Evolutionary conservation across 345 rosid genomes (phyloP).

Genomic region (Hirschfeldia incana): DNA sequence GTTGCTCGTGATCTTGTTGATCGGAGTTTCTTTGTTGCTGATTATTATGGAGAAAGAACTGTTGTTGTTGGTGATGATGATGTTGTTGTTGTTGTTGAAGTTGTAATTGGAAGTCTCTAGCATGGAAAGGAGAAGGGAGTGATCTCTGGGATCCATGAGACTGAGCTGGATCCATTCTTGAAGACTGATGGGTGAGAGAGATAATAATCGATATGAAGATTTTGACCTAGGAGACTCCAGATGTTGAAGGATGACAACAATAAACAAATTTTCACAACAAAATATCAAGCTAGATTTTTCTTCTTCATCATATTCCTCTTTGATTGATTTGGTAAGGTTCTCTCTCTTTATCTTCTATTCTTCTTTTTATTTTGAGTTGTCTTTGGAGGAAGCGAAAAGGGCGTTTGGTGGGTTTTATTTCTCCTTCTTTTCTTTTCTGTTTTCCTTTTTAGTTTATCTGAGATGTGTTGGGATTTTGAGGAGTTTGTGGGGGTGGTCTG

Average conservation of each 20-base stretch:
- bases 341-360: conserved; percentile 5
- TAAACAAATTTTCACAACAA: conserved; percentile 30
- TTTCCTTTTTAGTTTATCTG: conserved; percentile 19
- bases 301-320: conserved; percentile 19
- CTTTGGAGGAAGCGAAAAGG: conserved; percentile 36
- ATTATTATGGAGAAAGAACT: conserved; percentile 41
- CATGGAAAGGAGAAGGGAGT: conserved; percentile 89
- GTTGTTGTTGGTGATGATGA: conserved; percentile 36
- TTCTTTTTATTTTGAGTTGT: conserved; percentile 34
- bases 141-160: conserved; percentile 72
- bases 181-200: conserved; percentile 20
- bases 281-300: conserved; percentile 26
- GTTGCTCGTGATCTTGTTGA: conserved; percentile 56
- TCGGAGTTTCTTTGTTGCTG: conserved; percentile 69
- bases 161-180: conserved; percentile 73
- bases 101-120: conserved; percentile 89
- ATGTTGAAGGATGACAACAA: not conserved
- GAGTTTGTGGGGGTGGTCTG: conserved; percentile 33
- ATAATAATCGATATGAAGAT: conserved; percentile 10
- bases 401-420: conserved; percentile 36
- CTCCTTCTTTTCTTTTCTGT: conserved; percentile 4
- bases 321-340: conserved; percentile 36
- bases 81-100: conserved; percentile 55
- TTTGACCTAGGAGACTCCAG: conserved; percentile 26
- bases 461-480: conserved; percentile 35